Percentiles rank a stretch among this genome's conserved stretches.
Conservation (phyloP, 2,329 filamentous ascomycete genomes). For the Orbilia brochopaga region DNA sequence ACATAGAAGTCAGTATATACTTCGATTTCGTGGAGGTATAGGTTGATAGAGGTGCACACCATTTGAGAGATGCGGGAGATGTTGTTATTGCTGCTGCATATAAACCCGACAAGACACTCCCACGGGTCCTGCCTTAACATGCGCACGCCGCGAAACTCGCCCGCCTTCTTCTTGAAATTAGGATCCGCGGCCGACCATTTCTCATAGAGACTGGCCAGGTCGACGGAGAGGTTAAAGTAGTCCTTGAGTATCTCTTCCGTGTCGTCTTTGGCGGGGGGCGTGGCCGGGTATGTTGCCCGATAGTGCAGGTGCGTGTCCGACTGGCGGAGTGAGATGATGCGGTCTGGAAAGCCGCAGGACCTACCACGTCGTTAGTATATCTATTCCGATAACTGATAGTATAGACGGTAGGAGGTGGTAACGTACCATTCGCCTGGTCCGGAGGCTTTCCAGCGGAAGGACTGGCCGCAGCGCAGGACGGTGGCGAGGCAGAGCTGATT, state of each 20-base stretch:
- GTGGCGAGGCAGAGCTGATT: slow-evolving; percentile 93
- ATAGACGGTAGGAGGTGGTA: slow-evolving; percentile 9
- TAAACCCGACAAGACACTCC: slow-evolving; percentile 92
- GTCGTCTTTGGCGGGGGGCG: slow-evolving; percentile 66
- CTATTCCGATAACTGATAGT: not conserved
- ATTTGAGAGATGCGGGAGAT: slow-evolving; percentile 94
- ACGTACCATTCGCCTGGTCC: slow-evolving; percentile 77
- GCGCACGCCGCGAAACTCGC: slow-evolving; percentile 85
- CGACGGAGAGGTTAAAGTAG: slow-evolving; percentile 85
- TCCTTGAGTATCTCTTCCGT: slow-evolving; percentile 75
- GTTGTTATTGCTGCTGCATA: slow-evolving; percentile 99
- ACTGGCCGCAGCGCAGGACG: slow-evolving; percentile 91
- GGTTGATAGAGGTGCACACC: slow-evolving; percentile 62
- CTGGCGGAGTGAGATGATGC: slow-evolving; percentile 83
- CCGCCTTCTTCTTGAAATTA: slow-evolving; percentile 87
- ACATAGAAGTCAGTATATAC: not conserved
- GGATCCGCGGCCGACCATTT: slow-evolving; percentile 85
- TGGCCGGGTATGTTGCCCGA: slow-evolving; percentile 66
- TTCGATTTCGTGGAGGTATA: not conserved
- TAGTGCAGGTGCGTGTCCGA: slow-evolving; percentile 81
- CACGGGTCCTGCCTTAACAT: slow-evolving; percentile 94
- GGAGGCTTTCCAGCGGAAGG: slow-evolving; percentile 91
- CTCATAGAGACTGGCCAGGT: slow-evolving; percentile 76
- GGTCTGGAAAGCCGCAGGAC: slow-evolving; percentile 83
- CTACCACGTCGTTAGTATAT: slow-evolving; percentile 57